Evolutionary conservation across 139 green algal species (phyloP).

Genomic region (Chlorella sorokiniana): DNA sequence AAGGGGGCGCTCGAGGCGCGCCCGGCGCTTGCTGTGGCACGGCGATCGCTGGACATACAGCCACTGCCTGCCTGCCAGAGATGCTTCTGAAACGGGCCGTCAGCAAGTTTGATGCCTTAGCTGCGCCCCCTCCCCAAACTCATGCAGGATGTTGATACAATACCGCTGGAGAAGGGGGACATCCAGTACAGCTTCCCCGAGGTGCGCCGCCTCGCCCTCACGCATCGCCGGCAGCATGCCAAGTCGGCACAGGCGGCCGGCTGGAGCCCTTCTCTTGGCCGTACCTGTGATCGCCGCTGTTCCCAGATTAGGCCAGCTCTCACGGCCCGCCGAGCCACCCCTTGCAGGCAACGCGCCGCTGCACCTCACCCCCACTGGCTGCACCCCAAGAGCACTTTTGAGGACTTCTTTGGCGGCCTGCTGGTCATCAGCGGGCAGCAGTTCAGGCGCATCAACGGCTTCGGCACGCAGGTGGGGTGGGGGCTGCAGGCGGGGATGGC

Average conservation of each 20-base stretch:
- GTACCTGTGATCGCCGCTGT: background rate
- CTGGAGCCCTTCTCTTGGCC: background rate
- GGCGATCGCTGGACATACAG: no score
- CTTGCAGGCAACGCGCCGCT: constrained; percentile 15
- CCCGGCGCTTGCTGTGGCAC: no score
- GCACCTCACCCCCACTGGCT: constrained; percentile 40
- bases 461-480: constrained; percentile 21
- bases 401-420: constrained; percentile 57
- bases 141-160: constrained; percentile 49
- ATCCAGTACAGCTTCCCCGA: constrained; percentile 43
- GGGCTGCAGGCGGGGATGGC: no score
- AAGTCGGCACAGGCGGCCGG: no score
- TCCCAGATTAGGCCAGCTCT: no score
- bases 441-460: constrained; percentile 46
- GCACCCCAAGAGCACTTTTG: constrained; percentile 46
- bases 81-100: no score
- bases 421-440: constrained; percentile 40
- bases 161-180: constrained; percentile 29
- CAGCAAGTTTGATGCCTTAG: no score
- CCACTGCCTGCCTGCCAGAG: background rate
- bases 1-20: no score
- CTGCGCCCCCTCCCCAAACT: background rate
- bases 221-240: no score
- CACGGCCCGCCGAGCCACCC: background rate
- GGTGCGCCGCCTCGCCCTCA: constrained; percentile 34